A percentile compares a stretch with the other conserved stretches of the same genome.
phyloP scores from a whole-genome alignment of 331 rosid species.

The Arachis monticola region DNA sequence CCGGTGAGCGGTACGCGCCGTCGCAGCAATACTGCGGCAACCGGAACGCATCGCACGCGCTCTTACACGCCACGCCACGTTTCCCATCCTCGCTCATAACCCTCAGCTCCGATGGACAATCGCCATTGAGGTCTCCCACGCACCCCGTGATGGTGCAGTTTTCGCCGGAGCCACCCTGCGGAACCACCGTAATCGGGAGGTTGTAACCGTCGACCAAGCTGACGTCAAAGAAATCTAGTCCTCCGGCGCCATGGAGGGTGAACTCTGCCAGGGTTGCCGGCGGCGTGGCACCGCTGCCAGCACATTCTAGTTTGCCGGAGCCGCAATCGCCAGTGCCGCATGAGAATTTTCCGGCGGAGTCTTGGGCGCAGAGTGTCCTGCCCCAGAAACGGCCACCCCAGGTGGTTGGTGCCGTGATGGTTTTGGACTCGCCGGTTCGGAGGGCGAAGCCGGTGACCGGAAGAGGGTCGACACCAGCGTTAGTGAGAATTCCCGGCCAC shows the following conservation, averaged over 20 bases:
- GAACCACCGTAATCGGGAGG: slow-evolving; percentile 72
- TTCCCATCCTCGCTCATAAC: slow-evolving; percentile 53
- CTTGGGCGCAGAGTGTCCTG: slow-evolving; percentile 71
- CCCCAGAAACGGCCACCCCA: slow-evolving; percentile 96
- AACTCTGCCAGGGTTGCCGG: slow-evolving; percentile 92
- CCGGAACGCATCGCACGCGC: slow-evolving; percentile 87
- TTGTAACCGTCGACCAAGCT: slow-evolving; percentile 95
- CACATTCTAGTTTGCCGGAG: slow-evolving; percentile 71
- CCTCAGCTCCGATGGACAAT: slow-evolving; percentile 79
- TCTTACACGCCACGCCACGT: slow-evolving; percentile 71
- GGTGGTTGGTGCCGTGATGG: slow-evolving; percentile 58
- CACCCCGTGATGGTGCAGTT: slow-evolving; percentile 78
- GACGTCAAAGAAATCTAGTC: slow-evolving; percentile 84
- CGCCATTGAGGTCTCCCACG: slow-evolving; percentile 60
- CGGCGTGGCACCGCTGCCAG: slow-evolving; percentile 70
- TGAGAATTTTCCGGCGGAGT: slow-evolving; percentile 69
- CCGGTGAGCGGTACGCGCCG: slow-evolving; percentile 72
- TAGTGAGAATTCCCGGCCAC: slow-evolving; percentile 89
- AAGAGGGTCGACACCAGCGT: slow-evolving; percentile 68
- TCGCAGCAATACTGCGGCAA: slow-evolving; percentile 79
- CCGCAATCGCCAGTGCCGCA: slow-evolving; percentile 82
- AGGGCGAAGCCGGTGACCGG: slow-evolving; percentile 72
- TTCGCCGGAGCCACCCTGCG: slow-evolving; percentile 77
- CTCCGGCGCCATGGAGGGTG: slow-evolving; percentile 70
- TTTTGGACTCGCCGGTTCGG: slow-evolving; percentile 57